Conservation (phyloP, 2,329 filamentous ascomycete genomes). For the Plectosphaerella cucumerina region DNA sequence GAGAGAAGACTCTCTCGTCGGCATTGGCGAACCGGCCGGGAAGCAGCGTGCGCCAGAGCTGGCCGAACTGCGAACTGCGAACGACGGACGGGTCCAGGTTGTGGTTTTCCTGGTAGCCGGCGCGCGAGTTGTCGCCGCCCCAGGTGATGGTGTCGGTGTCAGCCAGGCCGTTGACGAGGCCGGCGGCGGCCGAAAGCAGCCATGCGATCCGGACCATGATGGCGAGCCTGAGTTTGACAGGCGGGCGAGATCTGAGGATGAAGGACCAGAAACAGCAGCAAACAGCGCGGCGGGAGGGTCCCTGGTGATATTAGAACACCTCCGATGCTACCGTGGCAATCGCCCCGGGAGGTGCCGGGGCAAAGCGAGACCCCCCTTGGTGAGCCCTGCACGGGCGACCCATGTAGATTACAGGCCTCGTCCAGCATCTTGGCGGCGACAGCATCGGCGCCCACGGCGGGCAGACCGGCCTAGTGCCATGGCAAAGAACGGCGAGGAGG, state of each 20-base stretch:
- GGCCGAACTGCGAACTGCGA: conserved; percentile 48
- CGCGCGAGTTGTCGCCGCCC: conserved; percentile 51
- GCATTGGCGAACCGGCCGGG: conserved; percentile 47
- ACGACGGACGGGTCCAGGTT: conserved; percentile 60
- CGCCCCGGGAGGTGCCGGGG: not conserved
- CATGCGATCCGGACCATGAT: conserved; percentile 8
- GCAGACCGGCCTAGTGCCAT: no score
- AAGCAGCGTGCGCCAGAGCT: conserved; percentile 47
- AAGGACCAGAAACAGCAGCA: not conserved
- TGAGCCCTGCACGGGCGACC: no score
- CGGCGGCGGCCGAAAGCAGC: conserved; percentile 25
- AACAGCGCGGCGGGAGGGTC: conserved; percentile 1
- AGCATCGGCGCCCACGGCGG: not conserved
- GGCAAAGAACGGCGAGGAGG: no score
- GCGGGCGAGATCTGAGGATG: conserved; percentile 2
- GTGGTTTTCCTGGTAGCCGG: conserved; percentile 54
- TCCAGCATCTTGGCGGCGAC: not conserved
- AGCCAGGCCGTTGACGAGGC: conserved; percentile 29
- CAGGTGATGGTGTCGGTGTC: conserved; percentile 55
- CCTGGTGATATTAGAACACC: conserved; percentile 1
- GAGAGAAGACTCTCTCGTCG: conserved; percentile 48
- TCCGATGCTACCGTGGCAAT: not conserved
- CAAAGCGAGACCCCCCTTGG: no score
- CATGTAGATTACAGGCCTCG: no score
- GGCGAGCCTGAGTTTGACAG: conserved; percentile 3